Evolutionary conservation across 108 stramenopile genomes (phyloP).

Genomic region (Cyclostephanos tholiformis): DNA sequence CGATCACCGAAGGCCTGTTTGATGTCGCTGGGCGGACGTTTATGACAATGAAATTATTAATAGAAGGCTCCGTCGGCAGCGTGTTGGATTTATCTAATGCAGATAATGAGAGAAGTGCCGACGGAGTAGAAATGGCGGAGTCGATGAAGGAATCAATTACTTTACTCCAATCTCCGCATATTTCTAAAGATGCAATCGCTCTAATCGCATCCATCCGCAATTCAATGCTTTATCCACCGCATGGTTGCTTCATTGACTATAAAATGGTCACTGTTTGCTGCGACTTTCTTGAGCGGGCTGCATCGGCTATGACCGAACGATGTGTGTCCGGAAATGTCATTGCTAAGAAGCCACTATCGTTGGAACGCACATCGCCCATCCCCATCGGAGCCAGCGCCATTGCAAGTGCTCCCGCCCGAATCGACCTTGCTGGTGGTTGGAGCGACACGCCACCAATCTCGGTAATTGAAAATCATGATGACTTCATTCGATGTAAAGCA

Average conservation of each 20-base stretch:
- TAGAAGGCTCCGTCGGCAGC: constrained; percentile 12
- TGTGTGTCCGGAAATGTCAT: constrained; percentile 41
- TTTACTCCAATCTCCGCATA: not conserved
- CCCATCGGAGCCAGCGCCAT: constrained; percentile 47
- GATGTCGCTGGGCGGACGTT: constrained; percentile 63
- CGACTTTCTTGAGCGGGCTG: constrained; percentile 41
- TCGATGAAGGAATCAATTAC: constrained; percentile 11
- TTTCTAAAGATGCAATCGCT: constrained; percentile 3
- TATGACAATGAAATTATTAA: constrained; percentile 42
- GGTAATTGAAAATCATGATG: no score
- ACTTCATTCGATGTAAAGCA: no score
- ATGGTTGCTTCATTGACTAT: not conserved
- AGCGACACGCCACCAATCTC: constrained; percentile 87
- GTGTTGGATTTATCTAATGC: not conserved
- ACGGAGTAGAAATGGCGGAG: not conserved
- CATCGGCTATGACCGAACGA: constrained; percentile 48
- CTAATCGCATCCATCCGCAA: constrained; percentile 3
- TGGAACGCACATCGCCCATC: constrained; percentile 17
- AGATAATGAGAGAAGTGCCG: not conserved
- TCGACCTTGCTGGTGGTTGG: constrained; percentile 90
- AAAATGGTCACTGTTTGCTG: constrained; percentile 13
- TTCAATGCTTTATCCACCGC: not conserved
- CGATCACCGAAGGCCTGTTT: constrained; percentile 37
- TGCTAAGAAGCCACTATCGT: not conserved
- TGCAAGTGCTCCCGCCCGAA: constrained; percentile 71